Evolutionary conservation across 306 rosid genomes (phyloP).

Genomic region (Acacia crassicarpa): DNA sequence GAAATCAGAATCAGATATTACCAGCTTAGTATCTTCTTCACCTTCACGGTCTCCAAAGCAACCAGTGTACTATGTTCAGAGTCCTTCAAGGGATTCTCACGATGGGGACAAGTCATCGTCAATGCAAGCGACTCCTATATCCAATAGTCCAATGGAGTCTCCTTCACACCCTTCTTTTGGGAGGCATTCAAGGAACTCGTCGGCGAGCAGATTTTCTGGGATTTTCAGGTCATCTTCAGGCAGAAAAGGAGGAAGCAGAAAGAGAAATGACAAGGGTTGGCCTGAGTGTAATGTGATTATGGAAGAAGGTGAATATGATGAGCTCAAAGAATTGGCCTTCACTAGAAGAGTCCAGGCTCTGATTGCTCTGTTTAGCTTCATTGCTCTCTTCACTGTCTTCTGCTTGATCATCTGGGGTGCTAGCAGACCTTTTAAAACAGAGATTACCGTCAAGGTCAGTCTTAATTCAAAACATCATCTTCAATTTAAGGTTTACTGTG

Average conservation of each 20-base stretch:
- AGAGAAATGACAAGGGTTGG: conserved; percentile 91
- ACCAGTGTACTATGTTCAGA: conserved; percentile 78
- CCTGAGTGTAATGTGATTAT: conserved; percentile 94
- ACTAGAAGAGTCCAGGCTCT: conserved; percentile 64
- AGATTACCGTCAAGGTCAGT: conserved; percentile 66
- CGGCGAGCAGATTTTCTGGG: conserved; percentile 83
- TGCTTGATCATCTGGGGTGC: conserved; percentile 97
- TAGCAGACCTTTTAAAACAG: conserved; percentile 74
- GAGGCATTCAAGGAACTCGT: conserved; percentile 91
- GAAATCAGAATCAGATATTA: conserved; percentile 87
- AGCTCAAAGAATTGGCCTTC: conserved; percentile 54
- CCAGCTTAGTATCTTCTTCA: conserved; percentile 90
- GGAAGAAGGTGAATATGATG: conserved; percentile 89
- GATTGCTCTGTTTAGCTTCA: conserved; percentile 66
- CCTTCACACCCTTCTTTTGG: conserved; percentile 96
- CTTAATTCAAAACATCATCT: background rate
- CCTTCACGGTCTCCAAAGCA: conserved; percentile 94
- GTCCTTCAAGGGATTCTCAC: conserved; percentile 91
- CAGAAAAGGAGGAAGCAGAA: conserved; percentile 58
- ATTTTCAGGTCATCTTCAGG: conserved; percentile 89
- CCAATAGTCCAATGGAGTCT: conserved; percentile 92
- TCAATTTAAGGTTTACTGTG: background rate
- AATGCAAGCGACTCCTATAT: conserved; percentile 85
- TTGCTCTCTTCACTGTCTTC: conserved; percentile 63
- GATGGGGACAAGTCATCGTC: conserved; percentile 95